Percentiles rank a stretch among this genome's conserved stretches.
Conservation (phyloP, 2,329 filamentous ascomycete genomes). For the Eutypa lata region DNA sequence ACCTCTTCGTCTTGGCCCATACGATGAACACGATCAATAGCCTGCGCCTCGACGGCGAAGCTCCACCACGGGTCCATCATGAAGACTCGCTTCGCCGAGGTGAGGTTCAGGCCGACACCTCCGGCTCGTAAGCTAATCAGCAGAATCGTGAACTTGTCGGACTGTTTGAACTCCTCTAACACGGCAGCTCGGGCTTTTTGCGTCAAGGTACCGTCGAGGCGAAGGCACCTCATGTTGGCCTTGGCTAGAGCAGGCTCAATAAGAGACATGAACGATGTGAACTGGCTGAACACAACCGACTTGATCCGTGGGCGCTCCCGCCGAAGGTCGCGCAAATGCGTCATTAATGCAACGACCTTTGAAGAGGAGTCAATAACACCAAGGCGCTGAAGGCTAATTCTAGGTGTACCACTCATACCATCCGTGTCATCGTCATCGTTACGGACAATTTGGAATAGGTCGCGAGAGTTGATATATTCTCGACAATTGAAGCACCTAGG, state of each 20-base stretch:
- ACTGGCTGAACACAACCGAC: conserved; percentile 93
- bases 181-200: conserved; percentile 82
- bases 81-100: conserved; percentile 82
- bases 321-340: conserved; percentile 68
- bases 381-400: conserved; percentile 59
- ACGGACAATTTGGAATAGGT: conserved; percentile 88
- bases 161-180: conserved; percentile 66
- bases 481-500: conserved; percentile 91
- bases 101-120: conserved; percentile 90
- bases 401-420: conserved; percentile 40
- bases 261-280: conserved; percentile 91
- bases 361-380: conserved; percentile 72
- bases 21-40: conserved; percentile 93
- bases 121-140: conserved; percentile 84
- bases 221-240: conserved; percentile 74
- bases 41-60: conserved; percentile 93
- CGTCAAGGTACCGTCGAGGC: conserved; percentile 85
- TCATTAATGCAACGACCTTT: conserved; percentile 79
- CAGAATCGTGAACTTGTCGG: conserved; percentile 66
- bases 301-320: conserved; percentile 68
- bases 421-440: conserved; percentile 65
- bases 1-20: conserved; percentile 93
- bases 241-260: conserved; percentile 77
- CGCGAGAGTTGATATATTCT: conserved; percentile 73
- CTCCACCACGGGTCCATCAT: conserved; percentile 99